Percentiles rank a stretch among this genome's conserved stretches.
phyloP scores from a whole-genome alignment of 805 yeast genomes.

The Ogataea glucozyma region DNA sequence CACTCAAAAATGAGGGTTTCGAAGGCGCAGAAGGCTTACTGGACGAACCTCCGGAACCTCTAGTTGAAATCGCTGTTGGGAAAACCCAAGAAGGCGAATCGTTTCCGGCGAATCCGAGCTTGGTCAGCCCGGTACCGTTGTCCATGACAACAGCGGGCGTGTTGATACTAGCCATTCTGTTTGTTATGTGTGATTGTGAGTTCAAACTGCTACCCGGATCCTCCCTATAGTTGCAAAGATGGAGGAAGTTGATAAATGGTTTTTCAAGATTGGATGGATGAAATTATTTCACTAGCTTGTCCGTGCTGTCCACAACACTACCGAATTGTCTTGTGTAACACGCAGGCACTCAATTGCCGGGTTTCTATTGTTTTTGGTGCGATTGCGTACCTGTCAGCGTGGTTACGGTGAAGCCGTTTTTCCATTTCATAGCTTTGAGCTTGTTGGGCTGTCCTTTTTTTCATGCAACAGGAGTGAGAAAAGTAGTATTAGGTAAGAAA shows the following conservation, averaged over 20 bases:
- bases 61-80: slow-evolving; percentile 94
- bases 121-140: slow-evolving; percentile 98
- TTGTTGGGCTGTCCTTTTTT: slow-evolving; percentile 8
- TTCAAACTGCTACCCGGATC: slow-evolving; percentile 1
- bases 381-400: no score
- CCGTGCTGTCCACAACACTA: slow-evolving; percentile 1
- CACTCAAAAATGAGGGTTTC: slow-evolving; percentile 46
- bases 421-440: no score
- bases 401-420: no score
- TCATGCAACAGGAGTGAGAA: slow-evolving; percentile 4
- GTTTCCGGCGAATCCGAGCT: slow-evolving; percentile 97
- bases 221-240: no score
- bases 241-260: background rate
- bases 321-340: background rate
- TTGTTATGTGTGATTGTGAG: background rate
- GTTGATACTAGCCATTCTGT: slow-evolving; percentile 46
- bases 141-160: slow-evolving; percentile 93
- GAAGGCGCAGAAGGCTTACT: slow-evolving; percentile 44
- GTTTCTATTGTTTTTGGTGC: background rate
- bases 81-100: slow-evolving; percentile 96
- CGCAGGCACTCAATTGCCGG: slow-evolving; percentile 5
- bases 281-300: background rate
- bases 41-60: slow-evolving; percentile 43
- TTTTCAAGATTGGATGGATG: background rate
- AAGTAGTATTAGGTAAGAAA: background rate